A percentile compares a stretch with the other conserved stretches of the same genome.
These are phyloP conservation scores for Cudoniella acicularis DNA, from an alignment of 495 filamentous ascomycete species.

Conservation along the genomic window DNA sequence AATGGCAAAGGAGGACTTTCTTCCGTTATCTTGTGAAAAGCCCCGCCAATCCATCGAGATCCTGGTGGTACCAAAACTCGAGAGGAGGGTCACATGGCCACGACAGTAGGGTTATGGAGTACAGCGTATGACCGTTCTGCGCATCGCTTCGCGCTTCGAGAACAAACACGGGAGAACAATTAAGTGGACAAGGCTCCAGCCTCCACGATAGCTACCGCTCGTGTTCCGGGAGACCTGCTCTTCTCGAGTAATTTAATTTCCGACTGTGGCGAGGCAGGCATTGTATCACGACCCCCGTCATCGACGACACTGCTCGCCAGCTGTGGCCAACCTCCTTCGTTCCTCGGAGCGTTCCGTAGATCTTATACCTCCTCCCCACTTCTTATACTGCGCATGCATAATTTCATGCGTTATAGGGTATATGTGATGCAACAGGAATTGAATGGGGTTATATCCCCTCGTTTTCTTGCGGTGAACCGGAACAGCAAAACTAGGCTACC, in stretches of 20 bases:
- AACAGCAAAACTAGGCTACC: not conserved
- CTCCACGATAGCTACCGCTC: conserved; percentile 11
- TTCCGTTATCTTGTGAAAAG: not conserved
- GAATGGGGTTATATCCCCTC: too few species aligned
- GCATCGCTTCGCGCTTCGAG: not conserved
- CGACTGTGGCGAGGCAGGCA: conserved; percentile 11
- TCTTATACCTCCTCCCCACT: conserved; percentile 16
- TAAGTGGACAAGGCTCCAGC: conserved; percentile 1
- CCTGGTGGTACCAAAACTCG: conserved; percentile 1
- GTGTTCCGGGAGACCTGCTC: conserved; percentile 4
- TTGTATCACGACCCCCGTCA: conserved; percentile 7
- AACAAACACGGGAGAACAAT: not conserved
- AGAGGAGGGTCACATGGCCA: conserved; percentile 10
- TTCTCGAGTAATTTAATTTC: conserved; percentile 17
- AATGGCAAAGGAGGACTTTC: conserved; percentile 5
- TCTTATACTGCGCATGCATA: conserved; percentile 14
- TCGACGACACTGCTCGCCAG: not conserved
- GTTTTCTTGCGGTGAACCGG: not conserved
- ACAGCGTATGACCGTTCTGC: not conserved
- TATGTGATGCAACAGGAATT: too few species aligned
- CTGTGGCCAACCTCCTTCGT: not conserved
- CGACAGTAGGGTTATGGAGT: not conserved
- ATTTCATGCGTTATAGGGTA: conserved; percentile 3
- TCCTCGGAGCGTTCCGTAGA: conserved; percentile 9
- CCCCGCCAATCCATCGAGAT: not conserved